A percentile compares a stretch with the other conserved stretches of the same genome.
Conservation (phyloP, 1,284 basidiomycete species). For the Mycosarcoma mackinlayi region DNA sequence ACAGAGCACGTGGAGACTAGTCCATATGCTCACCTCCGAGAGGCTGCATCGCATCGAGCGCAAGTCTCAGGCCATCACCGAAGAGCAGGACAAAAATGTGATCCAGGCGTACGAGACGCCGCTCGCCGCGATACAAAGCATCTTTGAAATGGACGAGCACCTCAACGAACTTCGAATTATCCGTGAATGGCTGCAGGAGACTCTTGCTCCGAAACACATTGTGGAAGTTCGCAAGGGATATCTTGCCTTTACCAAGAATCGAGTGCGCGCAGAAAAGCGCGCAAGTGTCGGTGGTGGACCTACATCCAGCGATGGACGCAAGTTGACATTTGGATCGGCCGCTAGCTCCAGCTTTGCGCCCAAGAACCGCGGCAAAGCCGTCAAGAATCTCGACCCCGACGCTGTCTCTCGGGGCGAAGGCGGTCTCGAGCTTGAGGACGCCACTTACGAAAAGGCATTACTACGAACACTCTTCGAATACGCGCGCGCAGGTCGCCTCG, state of each 20-base stretch:
- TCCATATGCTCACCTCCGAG: slow-evolving; percentile 53
- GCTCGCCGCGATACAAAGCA: slow-evolving; percentile 59
- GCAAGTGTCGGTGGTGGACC: slow-evolving; percentile 29
- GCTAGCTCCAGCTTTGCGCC: slow-evolving; percentile 41
- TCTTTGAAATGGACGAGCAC: slow-evolving; percentile 52
- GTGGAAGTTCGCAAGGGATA: slow-evolving; percentile 67
- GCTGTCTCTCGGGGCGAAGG: slow-evolving; percentile 57
- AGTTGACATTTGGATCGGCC: slow-evolving; percentile 38
- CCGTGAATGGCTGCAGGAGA: slow-evolving; percentile 65
- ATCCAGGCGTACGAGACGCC: slow-evolving; percentile 60
- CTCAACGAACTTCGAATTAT: slow-evolving; percentile 65
- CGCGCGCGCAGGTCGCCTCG: slow-evolving; percentile 82
- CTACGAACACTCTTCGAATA: slow-evolving; percentile 80
- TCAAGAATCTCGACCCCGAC: slow-evolving; percentile 64
- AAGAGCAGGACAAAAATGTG: slow-evolving; percentile 7
- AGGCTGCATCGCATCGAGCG: slow-evolving; percentile 45
- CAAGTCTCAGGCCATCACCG: slow-evolving; percentile 29
- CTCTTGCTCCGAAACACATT: slow-evolving; percentile 51
- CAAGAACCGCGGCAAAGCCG: slow-evolving; percentile 49
- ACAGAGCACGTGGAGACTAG: slow-evolving; percentile 57
- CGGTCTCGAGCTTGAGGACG: slow-evolving; percentile 59
- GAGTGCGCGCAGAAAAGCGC: slow-evolving; percentile 60
- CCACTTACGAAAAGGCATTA: slow-evolving; percentile 79
- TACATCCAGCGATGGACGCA: slow-evolving; percentile 22
- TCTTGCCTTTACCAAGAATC: slow-evolving; percentile 64